phyloP scores from a whole-genome alignment of 306 rosid species.

The Cucumis melo region DNA sequence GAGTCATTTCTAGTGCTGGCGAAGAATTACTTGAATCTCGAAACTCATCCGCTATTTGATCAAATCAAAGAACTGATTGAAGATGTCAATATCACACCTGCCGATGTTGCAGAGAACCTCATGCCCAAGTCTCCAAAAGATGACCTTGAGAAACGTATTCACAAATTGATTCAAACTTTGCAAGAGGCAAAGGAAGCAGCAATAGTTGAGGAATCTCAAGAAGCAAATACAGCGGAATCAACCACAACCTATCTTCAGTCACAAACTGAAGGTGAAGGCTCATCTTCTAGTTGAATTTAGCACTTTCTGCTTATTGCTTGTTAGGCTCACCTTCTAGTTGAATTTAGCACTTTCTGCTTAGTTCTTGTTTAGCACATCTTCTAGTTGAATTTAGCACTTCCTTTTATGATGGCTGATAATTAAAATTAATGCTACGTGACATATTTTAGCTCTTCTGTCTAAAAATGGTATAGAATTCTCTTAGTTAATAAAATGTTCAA shows the following conservation, averaged over 20 bases:
- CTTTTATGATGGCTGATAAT: not conserved
- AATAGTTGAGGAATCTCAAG: not conserved
- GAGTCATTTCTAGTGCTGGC: constrained; percentile 67
- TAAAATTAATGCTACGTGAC: not conserved
- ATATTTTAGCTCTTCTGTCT: not conserved
- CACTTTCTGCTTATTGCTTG: not conserved
- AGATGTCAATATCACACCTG: constrained; percentile 51
- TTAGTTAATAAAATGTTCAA: not conserved
- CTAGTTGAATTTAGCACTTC: not conserved
- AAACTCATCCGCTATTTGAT: constrained; percentile 43
- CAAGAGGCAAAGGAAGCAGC: constrained; percentile 24
- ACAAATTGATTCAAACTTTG: constrained; percentile 42
- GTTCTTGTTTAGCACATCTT: not conserved
- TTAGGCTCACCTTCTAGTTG: not conserved
- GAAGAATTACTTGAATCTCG: constrained; percentile 45
- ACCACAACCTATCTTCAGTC: not conserved
- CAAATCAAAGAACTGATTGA: constrained; percentile 27
- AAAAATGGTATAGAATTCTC: not conserved
- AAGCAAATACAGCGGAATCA: not conserved
- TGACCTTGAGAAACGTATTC: constrained; percentile 48
- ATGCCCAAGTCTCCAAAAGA: constrained; percentile 47
- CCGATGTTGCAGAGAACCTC: constrained; percentile 82
- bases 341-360: not conserved
- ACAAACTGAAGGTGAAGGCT: not conserved
- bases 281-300: not conserved